Evolutionary conservation across 768 basidiomycete genomes (phyloP).

Genomic region (Pleurotus salmoneostramineus): DNA sequence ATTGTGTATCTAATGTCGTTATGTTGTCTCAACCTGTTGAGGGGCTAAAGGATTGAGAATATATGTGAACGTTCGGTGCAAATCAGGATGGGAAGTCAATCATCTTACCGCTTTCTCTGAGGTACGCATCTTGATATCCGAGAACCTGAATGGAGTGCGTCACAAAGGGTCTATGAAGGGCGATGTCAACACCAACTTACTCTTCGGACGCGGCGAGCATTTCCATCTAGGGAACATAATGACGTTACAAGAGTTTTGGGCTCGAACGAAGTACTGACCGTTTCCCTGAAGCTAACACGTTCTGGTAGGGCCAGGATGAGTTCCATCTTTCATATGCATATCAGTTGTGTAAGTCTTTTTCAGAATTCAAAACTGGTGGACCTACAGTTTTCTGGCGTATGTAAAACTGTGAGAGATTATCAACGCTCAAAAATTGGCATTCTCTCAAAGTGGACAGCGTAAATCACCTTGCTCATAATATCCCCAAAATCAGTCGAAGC

Average conservation of each 20-base stretch:
- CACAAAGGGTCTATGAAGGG: background rate
- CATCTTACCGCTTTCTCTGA: constrained; percentile 68
- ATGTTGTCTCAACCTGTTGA: constrained; percentile 66
- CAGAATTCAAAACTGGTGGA: background rate
- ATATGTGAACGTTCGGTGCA: background rate
- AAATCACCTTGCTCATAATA: constrained; percentile 78
- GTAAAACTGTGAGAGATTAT: constrained; percentile 51
- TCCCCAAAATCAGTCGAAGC: constrained; percentile 74
- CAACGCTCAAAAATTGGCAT: background rate
- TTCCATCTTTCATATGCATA: constrained; percentile 44
- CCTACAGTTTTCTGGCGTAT: constrained; percentile 65
- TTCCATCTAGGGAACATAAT: constrained; percentile 47
- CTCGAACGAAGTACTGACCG: constrained; percentile 42
- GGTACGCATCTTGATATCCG: constrained; percentile 61
- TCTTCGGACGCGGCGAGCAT: constrained; percentile 63
- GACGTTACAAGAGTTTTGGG: background rate
- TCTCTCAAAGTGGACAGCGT: background rate
- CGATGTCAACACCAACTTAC: constrained; percentile 28
- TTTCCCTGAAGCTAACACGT: constrained; percentile 54
- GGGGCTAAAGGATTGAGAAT: constrained; percentile 27
- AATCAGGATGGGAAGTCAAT: background rate
- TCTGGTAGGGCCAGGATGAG: constrained; percentile 57
- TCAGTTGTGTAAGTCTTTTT: background rate
- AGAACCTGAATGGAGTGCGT: constrained; percentile 40
- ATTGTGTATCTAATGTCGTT: constrained; percentile 78